phyloP scores from a whole-genome alignment of 139 green algal genomes.

The Edaphochlamys debaryana region DNA sequence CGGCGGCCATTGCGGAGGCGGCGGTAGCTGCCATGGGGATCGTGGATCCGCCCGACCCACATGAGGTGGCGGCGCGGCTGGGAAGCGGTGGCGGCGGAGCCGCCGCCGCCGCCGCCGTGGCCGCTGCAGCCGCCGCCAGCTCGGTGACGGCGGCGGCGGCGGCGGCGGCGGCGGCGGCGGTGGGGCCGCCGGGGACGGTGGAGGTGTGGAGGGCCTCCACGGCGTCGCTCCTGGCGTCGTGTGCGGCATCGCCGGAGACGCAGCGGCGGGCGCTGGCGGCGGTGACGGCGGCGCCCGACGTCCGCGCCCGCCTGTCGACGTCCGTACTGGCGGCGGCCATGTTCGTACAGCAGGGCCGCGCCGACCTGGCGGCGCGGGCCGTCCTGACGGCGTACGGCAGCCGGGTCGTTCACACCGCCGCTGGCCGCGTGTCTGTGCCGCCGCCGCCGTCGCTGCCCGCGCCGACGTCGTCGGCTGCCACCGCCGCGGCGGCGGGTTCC shows the following conservation, averaged over 20 bases:
- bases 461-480: neutral
- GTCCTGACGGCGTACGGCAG: constrained; percentile 17
- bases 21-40: neutral
- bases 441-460: too few species aligned
- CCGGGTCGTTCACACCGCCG: neutral
- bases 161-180: neutral
- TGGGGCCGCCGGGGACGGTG: neutral
- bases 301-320: constrained; percentile 8
- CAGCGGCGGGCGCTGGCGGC: neutral
- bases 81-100: too few species aligned
- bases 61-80: too few species aligned
- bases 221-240: constrained; percentile 5
- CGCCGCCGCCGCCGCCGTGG: too few species aligned
- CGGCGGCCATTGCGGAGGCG: too few species aligned
- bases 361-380: neutral
- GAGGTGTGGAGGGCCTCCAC: constrained; percentile 16
- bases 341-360: neutral
- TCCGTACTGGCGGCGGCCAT: constrained; percentile 11
- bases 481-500: neutral
- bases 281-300: neutral
- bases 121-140: too few species aligned
- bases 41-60: too few species aligned
- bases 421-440: neutral
- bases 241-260: neutral
- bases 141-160: too few species aligned